Conservation (phyloP, 179 eudicot genomes). For the Patellifolia procumbens region DNA sequence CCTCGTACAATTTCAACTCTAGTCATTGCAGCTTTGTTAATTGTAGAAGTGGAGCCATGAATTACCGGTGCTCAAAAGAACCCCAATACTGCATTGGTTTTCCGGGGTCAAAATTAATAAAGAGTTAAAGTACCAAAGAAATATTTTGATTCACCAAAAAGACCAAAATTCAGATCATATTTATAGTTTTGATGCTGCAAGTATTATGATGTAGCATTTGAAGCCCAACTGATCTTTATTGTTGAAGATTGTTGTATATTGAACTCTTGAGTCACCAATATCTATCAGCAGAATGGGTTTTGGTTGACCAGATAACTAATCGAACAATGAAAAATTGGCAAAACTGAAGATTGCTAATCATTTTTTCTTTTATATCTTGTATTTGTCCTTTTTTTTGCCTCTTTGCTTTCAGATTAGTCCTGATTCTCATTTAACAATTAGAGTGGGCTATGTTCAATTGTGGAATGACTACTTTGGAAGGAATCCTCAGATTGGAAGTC, state of each 20-base stretch:
- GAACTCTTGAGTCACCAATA: neutral
- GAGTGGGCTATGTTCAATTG: neutral
- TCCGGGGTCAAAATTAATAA: neutral
- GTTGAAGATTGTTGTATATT: neutral
- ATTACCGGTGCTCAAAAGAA: neutral
- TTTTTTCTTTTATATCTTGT: too few relatives aligned
- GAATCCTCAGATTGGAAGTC: too few relatives aligned
- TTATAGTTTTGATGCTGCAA: neutral
- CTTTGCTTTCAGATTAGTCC: neutral
- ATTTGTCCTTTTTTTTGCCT: too few relatives aligned
- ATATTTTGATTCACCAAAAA: neutral
- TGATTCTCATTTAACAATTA: neutral
- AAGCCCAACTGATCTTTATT: neutral
- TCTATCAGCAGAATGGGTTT: too few relatives aligned
- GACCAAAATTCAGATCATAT: neutral
- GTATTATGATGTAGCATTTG: neutral
- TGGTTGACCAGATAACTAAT: neutral
- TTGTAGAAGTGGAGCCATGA: neutral
- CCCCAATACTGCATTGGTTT: neutral
- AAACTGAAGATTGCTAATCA: neutral
- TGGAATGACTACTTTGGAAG: neutral
- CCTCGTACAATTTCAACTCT: neutral
- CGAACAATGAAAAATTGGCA: neutral
- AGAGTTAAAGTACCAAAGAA: neutral
- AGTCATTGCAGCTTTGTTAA: neutral